Evolutionary conservation across 306 rosid species (phyloP), one percentile per base, ranked within the genome.

Genomic region (Corylus avellana): DNA sequence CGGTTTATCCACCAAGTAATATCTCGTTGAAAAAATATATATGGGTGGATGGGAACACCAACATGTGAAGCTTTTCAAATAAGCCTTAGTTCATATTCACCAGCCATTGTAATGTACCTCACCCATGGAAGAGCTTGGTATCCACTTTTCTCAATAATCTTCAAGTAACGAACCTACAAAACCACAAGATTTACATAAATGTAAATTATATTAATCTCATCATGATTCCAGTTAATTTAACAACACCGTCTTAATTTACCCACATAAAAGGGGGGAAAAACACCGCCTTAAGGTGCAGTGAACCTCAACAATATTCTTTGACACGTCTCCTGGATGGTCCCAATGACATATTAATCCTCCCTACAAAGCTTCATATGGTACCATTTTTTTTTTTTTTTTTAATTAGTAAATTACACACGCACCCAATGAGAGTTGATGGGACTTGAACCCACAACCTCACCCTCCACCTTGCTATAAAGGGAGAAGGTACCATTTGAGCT

Each of bases 111-210:
- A 78, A 94, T 94, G 92, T 94, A 94, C 87, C 98, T 90, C 90
- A 94, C 98, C 98, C 98, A 94, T 48, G 98, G 98, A 84, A 94
- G 98, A 79, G 98, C 97, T 79, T 93, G 98, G 87, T 93, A 92
- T 72, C 97, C 98, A 75, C 98, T 93, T 88, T 93, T 93, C 87
- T 93, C 98, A 79, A 93, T 93, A 75, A 93, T 90, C 95, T 93
- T 93, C 93, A 93, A 79, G 85, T 93, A 93, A 64, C 98, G 94
- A 81, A 93, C 97, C 97, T 91, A 79, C 83, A 80, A 79, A 83
- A 77, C 74, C 80, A 75, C 37, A 74, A 22, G 53, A 59, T 79
- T 53, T 75, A 48, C 78, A 70, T 57, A 49, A 71, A 71, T 74
- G 70, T 0, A 32, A 64, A 14, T 64, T 35, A 68, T 68, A 17